Base-by-base conservation (phyloP, 1,139 yeast species). In the Geotrichum fermentans region DNA sequence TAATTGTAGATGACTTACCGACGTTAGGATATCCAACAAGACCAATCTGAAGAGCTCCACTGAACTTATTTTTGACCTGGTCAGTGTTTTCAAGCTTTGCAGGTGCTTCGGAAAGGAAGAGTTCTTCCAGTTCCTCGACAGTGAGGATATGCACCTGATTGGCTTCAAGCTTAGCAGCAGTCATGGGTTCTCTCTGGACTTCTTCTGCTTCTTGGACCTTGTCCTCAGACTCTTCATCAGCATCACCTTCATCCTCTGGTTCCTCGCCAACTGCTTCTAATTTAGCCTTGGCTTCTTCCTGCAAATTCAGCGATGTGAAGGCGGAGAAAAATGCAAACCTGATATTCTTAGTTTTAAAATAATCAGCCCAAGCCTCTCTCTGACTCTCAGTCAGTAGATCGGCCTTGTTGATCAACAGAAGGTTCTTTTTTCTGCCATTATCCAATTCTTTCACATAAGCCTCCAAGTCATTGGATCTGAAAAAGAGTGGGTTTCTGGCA, bases 1-100 rank as follows among this genome's bases (percentile, higher is more conserved):
- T 90, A 60, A 90, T 90, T 10, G 97, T 90, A 10, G 97, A 89
- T 1, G 97, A 90, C 67, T 90, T 90, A 74, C 97, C 97, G 47
- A 90, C 97, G 66, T 90, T 88, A 21, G 72, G 72, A 65, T 90
- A 90, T 42, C 99, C 99, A 17, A 94, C 98, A 54, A 94, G 76
- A 50, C 99, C 99, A 56, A 94, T 88, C 63, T 89, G 95, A 48
- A 88, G 73, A 52, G 82, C 74, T 10, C 33, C 36, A 35, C 47
- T 42, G 33, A 43, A 45, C 21, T 16, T 74, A 68, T 33, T 72
- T 14, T 50, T 56, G 17, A 81, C 81, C 40, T 88, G 82, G 46
- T 73, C 73, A 6, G 97, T 97, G 0, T 97, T 88, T 51, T 79
- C 83, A 75, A 69, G 49, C 40, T 88, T 81, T 45, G 74, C 73